Conservation (phyloP, 1,284 basidiomycete species). For the Puccinia hordei region DNA sequence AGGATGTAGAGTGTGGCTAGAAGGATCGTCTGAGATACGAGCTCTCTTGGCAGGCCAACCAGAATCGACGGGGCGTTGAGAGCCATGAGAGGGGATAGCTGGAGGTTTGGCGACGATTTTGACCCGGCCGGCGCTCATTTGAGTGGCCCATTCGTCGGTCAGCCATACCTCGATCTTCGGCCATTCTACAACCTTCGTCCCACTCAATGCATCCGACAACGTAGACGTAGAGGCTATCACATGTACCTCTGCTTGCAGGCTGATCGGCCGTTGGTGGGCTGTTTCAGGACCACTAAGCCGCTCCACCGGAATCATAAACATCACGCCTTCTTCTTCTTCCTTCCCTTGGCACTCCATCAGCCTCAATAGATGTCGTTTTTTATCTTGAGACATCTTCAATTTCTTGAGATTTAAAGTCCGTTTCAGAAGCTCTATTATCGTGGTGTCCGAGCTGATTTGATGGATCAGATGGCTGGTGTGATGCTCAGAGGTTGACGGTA, state of each 20-base stretch:
- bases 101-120: constrained; percentile 1
- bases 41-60: constrained; percentile 19
- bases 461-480: constrained; percentile 29
- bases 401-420: constrained; percentile 35
- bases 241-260: background rate
- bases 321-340: background rate
- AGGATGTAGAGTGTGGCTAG: background rate
- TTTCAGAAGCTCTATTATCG: constrained; percentile 27
- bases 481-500: background rate
- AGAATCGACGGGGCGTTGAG: background rate
- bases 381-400: constrained; percentile 12
- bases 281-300: background rate
- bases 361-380: background rate
- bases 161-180: constrained; percentile 45
- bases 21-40: background rate
- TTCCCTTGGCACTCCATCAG: background rate
- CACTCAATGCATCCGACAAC: constrained; percentile 15
- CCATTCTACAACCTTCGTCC: constrained; percentile 40
- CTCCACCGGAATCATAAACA: constrained; percentile 2
- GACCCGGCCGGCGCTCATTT: constrained; percentile 22
- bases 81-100: background rate
- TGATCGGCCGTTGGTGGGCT: no score
- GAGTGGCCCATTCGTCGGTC: background rate
- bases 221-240: constrained; percentile 10
- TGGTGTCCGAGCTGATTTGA: constrained; percentile 28